phyloP scores from a whole-genome alignment of 23 red algal genomes.

The Gracilaria caudata region DNA sequence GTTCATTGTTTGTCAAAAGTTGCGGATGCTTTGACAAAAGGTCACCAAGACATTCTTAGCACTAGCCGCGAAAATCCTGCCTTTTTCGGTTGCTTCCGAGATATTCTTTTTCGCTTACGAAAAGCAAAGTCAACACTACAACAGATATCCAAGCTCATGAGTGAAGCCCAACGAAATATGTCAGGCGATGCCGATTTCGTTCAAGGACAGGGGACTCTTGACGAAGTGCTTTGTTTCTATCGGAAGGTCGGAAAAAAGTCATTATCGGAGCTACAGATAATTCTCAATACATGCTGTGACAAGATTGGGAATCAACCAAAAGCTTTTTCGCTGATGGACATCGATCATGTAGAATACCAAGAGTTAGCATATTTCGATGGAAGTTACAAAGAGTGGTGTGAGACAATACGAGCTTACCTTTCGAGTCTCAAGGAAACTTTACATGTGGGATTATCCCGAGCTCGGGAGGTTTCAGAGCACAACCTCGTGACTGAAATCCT shows the following conservation, averaged over 20 bases:
- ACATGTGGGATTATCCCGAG: not conserved
- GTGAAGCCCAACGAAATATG: not conserved
- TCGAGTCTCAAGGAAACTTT: not conserved
- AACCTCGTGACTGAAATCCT: slow-evolving; percentile 14
- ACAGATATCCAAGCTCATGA: not conserved
- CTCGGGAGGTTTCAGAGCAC: not conserved
- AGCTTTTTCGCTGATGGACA: slow-evolving; percentile 1
- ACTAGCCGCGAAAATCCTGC: not conserved
- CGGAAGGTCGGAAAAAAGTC: not conserved
- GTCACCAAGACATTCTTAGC: not conserved
- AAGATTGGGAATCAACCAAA: not conserved
- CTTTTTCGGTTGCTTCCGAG: not conserved
- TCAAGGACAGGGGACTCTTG: not conserved
- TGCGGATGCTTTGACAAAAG: not conserved
- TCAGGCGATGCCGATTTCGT: not conserved
- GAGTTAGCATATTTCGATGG: slow-evolving; percentile 27
- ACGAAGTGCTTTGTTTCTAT: not conserved
- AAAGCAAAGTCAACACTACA: not conserved
- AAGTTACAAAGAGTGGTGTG: slow-evolving; percentile 13
- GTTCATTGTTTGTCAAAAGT: not conserved
- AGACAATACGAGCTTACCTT: not conserved
- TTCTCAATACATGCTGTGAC: slow-evolving; percentile 3
- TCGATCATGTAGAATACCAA: not conserved
- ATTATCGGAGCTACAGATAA: not conserved
- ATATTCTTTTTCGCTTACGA: not conserved